Base-by-base conservation (phyloP, 805 yeast genomes). In the Martiniozyma abietophila region DNA sequence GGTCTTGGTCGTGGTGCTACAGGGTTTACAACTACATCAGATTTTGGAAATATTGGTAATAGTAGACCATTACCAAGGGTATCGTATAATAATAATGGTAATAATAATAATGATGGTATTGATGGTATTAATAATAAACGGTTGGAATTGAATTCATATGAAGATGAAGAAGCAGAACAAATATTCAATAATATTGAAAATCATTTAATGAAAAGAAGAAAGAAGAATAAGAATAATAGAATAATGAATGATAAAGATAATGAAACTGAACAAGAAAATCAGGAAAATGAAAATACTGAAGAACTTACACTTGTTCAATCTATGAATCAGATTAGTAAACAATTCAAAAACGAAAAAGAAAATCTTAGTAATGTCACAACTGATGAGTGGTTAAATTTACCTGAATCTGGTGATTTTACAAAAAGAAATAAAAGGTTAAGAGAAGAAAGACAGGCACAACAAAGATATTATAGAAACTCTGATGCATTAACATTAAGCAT, bases 1-100 rank as follows among this genome's bases (percentile, higher is more conserved):
- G 98, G 98, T 18, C 58, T 86, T 6, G 97, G 96, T 0, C 66
- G 98, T 51, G 98, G 98, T 18, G 97, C 96, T 2, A 72, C 83
- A 2, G 97, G 96, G 5, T 88, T 92, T 56, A 76, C 88, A 0
- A 85, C 95, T 0, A 70, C 85, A 39, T 84, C 92, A 1, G 94
- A 80, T 42, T 54, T 80, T 11, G 84, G 84, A 1, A 60, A 65
- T 12, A 65, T 68, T 39, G 61, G n/a, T n/a, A n/a, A n/a, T n/a
- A n/a, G n/a, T n/a, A n/a, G 38, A 43, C 64, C 41, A 56, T 35
- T 35, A 51, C 62, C 37, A 37, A 47, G 40, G 34, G 60, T 40
- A 30, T 45, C 44, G 4, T 36, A 45, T 17, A 50, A 22, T 14
- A 18, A 18, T 8, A 15, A 17, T 6, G 7, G 21, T 4, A 16